Conservation (phyloP, 345 rosid species). For the Salix purpurea region DNA sequence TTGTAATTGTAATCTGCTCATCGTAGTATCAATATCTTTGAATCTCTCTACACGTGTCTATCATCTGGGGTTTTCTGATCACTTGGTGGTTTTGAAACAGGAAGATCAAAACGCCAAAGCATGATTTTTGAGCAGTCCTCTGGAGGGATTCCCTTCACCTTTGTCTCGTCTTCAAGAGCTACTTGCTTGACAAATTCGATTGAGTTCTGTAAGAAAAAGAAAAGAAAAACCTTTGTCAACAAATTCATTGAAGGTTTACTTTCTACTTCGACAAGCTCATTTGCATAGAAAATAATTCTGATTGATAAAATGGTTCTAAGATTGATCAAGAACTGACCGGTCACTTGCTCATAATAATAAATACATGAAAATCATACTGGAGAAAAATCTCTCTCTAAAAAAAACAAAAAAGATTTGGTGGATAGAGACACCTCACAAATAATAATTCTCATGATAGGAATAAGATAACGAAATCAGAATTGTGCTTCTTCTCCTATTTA, state of each 20-base stretch:
- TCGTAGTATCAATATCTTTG: not conserved
- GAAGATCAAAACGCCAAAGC: constrained; percentile 72
- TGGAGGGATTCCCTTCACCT: constrained; percentile 64
- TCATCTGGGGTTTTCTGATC: not conserved
- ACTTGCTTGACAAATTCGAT: constrained; percentile 78
- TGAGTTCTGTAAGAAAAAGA: constrained; percentile 47
- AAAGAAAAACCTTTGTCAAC: not conserved
- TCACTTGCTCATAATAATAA: not conserved
- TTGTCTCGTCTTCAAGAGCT: constrained; percentile 72
- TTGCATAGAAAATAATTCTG: not conserved
- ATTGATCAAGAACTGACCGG: not conserved
- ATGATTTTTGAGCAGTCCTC: constrained; percentile 77
- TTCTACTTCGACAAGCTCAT: not conserved
- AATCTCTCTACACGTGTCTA: not conserved
- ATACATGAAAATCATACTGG: not conserved
- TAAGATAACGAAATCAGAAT: too few species aligned
- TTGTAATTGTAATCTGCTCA: not conserved
- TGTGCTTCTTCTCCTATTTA: too few species aligned
- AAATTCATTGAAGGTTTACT: too few species aligned
- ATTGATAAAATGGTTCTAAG: too few species aligned
- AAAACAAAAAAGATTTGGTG: not conserved
- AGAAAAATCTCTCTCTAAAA: not conserved
- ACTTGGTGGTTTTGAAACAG: not conserved
- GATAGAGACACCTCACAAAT: not conserved
- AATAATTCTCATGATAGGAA: too few species aligned